A percentile compares a stretch with the other conserved stretches of the same genome.
Evolutionary conservation across 371 early-diverging fungal genomes (phyloP).

Genomic region (Mortierella sp.): DNA sequence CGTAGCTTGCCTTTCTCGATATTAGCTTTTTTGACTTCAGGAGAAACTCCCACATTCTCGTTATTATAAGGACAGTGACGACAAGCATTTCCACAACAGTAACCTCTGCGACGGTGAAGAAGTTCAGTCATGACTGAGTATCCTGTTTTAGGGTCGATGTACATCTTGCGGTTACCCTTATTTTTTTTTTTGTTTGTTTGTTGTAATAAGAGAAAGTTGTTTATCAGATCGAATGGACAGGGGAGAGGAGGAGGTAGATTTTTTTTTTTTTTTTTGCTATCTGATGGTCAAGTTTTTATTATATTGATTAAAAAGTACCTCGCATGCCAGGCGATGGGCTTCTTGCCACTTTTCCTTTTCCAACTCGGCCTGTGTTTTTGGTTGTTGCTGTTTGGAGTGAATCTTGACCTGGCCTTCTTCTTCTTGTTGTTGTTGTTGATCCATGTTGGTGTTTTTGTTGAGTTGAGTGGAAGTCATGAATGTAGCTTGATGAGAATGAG

Average conservation of each 20-base stretch:
- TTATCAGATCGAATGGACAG: not conserved
- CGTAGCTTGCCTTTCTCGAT: slow-evolving; percentile 45
- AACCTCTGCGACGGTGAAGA: slow-evolving; percentile 61
- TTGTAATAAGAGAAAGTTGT: not conserved
- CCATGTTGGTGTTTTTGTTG: not conserved
- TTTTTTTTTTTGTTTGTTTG: not conserved
- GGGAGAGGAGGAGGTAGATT: no score
- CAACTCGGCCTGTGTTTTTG: slow-evolving; percentile 47
- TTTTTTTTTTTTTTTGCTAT: no score
- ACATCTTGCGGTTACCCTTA: slow-evolving; percentile 56
- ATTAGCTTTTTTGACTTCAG: slow-evolving; percentile 57
- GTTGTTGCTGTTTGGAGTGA: slow-evolving; percentile 26
- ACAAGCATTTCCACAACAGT: slow-evolving; percentile 68
- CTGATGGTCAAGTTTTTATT: not conserved
- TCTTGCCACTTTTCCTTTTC: slow-evolving; percentile 56
- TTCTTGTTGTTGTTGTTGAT: slow-evolving; percentile 4
- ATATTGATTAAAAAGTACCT: slow-evolving; percentile 20
- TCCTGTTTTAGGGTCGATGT: slow-evolving; percentile 69
- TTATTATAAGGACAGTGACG: slow-evolving; percentile 67
- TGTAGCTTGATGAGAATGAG: not conserved
- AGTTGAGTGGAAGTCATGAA: not conserved
- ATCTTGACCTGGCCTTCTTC: slow-evolving; percentile 48
- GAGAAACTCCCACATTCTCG: slow-evolving; percentile 65
- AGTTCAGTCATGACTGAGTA: slow-evolving; percentile 67
- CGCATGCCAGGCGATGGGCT: slow-evolving; percentile 40